Base-by-base conservation (phyloP, 1,284 basidiomycete species). In the Leccinum fallax region DNA sequence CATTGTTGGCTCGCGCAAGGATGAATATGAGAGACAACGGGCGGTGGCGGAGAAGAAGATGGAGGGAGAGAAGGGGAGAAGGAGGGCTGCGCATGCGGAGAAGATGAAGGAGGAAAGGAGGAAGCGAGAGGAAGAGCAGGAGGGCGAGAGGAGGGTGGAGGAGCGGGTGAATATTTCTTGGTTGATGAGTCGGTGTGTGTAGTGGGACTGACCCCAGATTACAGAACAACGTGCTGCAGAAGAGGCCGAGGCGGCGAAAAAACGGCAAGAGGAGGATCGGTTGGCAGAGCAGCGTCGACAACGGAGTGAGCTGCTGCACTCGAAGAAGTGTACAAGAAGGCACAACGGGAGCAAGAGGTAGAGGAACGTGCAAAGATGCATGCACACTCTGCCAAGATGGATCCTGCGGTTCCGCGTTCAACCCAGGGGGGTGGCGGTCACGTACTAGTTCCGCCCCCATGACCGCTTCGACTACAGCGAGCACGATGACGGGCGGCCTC, bases 261-360 rank as follows among this genome's bases (percentile, higher is more conserved):
- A 85, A 72, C 83, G 76, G 61, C 82, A 86, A 68, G 85, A 80
- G 58, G 88, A 92, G 72, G 90, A 28, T 66, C 82, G 81, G 53
- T 67, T 70, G 0, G 78, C 77, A 7, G 83, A 81, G 15, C 69
- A 80, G 46, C 87, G 90, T 63, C 84, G 83, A 65, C 74, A 82
- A 63, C 85, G 92, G 89, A 95, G 70, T 88, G 90, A 53, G 82
- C 81, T 11, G 85, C 83, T 53, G 82, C 81, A 1, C 53, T 74
- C 19, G 90, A 93, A 67, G 75, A 81, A 46, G 85, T 84, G 3
- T 83, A 83, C 21, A 38, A 76, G 81, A 54, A 92, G 69, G 77
- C 75, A 19, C 84, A 89, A 71, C 85, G 90, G 62, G 94, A 95
- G 72, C 91, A 92, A 58, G 94, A 95, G 28, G 28, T 92, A 0